These are phyloP conservation scores for Murraya paniculata DNA, from an alignment of 345 rosid genomes.

Conservation along the genomic window DNA sequence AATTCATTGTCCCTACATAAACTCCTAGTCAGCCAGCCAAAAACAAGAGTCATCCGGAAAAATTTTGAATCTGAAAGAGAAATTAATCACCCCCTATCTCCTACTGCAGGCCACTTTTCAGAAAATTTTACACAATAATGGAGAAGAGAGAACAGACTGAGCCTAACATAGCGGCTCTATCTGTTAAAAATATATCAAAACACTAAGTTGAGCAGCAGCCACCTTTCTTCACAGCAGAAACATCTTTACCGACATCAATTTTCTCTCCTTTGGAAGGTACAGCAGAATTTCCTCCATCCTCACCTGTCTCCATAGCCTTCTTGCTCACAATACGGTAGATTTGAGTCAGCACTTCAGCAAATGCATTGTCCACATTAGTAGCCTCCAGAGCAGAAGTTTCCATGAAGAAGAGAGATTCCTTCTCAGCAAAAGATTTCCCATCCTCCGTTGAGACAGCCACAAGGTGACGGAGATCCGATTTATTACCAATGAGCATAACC, in stretches of 20 bases:
- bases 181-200: conserved; percentile 15
- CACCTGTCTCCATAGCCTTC: conserved; percentile 81
- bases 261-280: conserved; percentile 84
- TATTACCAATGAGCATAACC: conserved; percentile 87
- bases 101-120: conserved; percentile 23
- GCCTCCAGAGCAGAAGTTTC: conserved; percentile 92
- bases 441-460: conserved; percentile 83
- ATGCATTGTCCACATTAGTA: conserved; percentile 84
- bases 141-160: conserved; percentile 15
- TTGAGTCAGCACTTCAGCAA: conserved; percentile 85
- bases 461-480: conserved; percentile 92
- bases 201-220: conserved; percentile 86
- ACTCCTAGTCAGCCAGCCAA: conserved; percentile 21
- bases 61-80: conserved; percentile 17
- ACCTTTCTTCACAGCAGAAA: conserved; percentile 83
- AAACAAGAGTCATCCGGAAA: conserved; percentile 14
- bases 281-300: conserved; percentile 42
- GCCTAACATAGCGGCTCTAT: conserved; percentile 30
- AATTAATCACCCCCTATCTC: conserved; percentile 23
- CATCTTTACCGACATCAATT: conserved; percentile 76
- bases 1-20: conserved; percentile 19
- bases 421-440: conserved; percentile 76
- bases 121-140: conserved; percentile 41
- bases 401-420: conserved; percentile 86
- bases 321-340: conserved; percentile 79